Evolutionary conservation across 495 filamentous ascomycete species (phyloP), one percentile per base, ranked within the genome.

Genomic region (Thermochaetoides thermophila): DNA sequence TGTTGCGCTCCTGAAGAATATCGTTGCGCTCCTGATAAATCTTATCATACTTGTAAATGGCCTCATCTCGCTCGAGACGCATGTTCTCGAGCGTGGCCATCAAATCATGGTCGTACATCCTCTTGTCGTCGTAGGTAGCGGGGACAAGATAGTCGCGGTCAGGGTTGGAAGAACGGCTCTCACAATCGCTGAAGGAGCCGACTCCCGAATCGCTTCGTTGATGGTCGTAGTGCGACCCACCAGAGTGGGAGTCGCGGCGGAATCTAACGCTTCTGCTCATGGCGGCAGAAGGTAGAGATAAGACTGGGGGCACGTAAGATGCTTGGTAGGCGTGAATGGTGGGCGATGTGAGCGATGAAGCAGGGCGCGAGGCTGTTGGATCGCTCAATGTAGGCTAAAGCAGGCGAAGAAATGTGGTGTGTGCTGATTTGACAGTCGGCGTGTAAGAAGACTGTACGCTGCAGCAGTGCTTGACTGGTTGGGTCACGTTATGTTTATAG

Each of bases 221-320:
- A 25, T 53, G 45, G 16, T 45, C 43, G 38, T 44, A 46, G 27
- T 38, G 40, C 16, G 48, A 45, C 41, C 43, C 48, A 39, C 43
- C 44, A 31, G 38, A 29, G 31, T 51, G 53, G 8, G 53, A 52
- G 25, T 38, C 34, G 29, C 43, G 25, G 34, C 50, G 46, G 42
- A 52, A 57, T 32, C 46, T 48, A 42, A 57, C 53, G 36, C 40
- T 54, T 28, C 48, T 57, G 48, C 46, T 49, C 46, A 52, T 52
- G 37, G 24, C 27, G 35, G 35, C 38, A 35, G 39, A 26, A 34
- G 36, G 22, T 37, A n/a, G n/a, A n/a, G n/a, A n/a, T n/a, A n/a
- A n/a, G n/a, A n/a, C n/a, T n/a, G n/a, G n/a, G n/a, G n/a, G n/a
- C n/a, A n/a, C n/a, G n/a, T n/a, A n/a, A n/a, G n/a, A n/a, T n/a